Evolutionary conservation across 768 basidiomycete species (phyloP).

Genomic region (Rhodotorula toruloides): DNA sequence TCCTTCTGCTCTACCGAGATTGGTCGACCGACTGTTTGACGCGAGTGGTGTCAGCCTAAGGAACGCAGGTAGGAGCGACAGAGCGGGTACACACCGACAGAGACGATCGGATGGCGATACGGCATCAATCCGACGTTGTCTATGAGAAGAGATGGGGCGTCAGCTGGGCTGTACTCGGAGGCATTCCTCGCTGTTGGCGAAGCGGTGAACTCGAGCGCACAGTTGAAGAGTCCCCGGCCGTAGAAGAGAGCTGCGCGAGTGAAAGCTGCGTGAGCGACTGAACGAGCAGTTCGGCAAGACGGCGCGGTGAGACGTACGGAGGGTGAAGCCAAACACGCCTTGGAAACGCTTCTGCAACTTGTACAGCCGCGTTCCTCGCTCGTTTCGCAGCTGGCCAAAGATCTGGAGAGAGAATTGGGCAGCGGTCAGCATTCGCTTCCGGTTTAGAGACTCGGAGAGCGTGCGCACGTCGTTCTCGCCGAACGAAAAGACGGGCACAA

Average conservation of each 20-base stretch:
- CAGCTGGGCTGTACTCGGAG: background rate
- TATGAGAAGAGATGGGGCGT: constrained; percentile 42
- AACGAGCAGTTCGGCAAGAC: too few species aligned
- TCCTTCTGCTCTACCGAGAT: constrained; percentile 71
- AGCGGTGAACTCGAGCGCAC: constrained; percentile 53
- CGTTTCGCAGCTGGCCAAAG: constrained; percentile 93
- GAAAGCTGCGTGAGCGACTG: background rate
- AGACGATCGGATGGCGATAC: constrained; percentile 89
- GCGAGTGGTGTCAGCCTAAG: background rate
- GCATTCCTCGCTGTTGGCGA: background rate
- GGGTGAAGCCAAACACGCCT: constrained; percentile 84
- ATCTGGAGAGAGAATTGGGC: constrained; percentile 57
- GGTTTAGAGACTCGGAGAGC: background rate
- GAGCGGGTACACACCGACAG: constrained; percentile 68
- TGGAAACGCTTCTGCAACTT: constrained; percentile 86
- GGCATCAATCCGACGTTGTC: constrained; percentile 95
- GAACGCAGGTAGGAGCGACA: background rate
- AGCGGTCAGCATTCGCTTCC: background rate
- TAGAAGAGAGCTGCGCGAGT: constrained; percentile 67
- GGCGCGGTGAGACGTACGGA: constrained; percentile 57
- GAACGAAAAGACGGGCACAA: constrained; percentile 97
- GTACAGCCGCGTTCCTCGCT: constrained; percentile 82
- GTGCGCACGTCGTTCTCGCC: constrained; percentile 96
- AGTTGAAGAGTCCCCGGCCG: constrained; percentile 89
- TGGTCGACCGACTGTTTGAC: constrained; percentile 70